Evolutionary conservation across 1,139 yeast species (phyloP).

Genomic region (Debaryomyces singareniensis): DNA sequence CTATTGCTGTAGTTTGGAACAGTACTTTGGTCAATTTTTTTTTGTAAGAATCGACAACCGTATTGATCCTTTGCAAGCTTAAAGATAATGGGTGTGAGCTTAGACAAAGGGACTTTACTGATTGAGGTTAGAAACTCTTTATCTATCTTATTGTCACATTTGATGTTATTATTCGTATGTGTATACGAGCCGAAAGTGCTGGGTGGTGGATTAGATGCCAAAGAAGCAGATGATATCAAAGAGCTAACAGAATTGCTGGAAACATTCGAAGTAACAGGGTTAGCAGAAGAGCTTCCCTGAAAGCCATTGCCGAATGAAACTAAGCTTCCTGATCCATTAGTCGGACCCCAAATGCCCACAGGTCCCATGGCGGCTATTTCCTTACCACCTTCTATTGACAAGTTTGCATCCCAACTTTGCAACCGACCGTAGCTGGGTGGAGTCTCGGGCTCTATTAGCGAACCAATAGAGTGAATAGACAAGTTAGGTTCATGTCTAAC

Average conservation of each 20-base stretch:
- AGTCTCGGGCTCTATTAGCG: conserved; percentile 36
- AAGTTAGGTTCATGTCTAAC: conserved; percentile 26
- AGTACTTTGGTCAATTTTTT: conserved; percentile 38
- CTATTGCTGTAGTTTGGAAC: conserved; percentile 26
- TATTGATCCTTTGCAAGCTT: conserved; percentile 40
- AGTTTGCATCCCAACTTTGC: conserved; percentile 20
- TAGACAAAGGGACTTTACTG: conserved; percentile 30
- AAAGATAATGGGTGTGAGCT: conserved; percentile 28
- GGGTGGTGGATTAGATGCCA: conserved; percentile 1
- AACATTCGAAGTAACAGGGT: not conserved
- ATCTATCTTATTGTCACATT: conserved; percentile 21
- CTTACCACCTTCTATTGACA: conserved; percentile 1
- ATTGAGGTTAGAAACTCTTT: conserved; percentile 37
- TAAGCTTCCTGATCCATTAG: not conserved
- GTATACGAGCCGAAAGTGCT: not conserved
- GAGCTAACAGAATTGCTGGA: not conserved
- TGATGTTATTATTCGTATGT: not conserved
- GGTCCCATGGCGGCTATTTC: conserved; percentile 1
- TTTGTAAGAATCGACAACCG: conserved; percentile 43
- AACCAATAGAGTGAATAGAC: conserved; percentile 30
- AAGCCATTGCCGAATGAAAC: too few species aligned
- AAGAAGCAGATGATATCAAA: not conserved
- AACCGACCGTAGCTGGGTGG: conserved; percentile 25
- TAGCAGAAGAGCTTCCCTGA: conserved; percentile 10
- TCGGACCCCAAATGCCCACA: conserved; percentile 1